Base-by-base conservation (phyloP, 192 early-diverging fungal genomes). In the Kickxella alabastrina region DNA sequence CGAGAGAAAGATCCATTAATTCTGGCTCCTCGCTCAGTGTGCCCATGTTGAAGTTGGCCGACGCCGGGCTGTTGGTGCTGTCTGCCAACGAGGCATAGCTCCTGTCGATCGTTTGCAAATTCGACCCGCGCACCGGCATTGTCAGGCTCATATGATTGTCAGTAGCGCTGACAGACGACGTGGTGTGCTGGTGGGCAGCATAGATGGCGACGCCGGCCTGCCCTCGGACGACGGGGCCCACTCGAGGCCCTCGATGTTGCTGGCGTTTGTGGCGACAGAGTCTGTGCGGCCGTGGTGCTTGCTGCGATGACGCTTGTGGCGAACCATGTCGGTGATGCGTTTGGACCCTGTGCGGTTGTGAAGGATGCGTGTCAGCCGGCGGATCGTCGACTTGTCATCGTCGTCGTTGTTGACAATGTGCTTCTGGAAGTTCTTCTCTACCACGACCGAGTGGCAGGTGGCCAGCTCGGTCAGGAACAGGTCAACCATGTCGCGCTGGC, bases 401-500 rank as follows among this genome's bases (percentile, higher is more conserved):
- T 68, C 62, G 7, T 56, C 39, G 17, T 49, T 62, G 35, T 66
- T 59, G 5, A 51, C 63, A 8, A 68, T 57, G 28, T 76, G 52
- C 34, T 46, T 62, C 34, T 78, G 70, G 3, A 63, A 66, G 41
- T 68, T 78, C 36, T 82, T 80, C 24, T 97, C 94, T 1, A 93
- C 86, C 9, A 99, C 79, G 1, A 95, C 95, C 0, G 96, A 97
- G 66, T 99, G 94, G 62, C 95, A 99, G 0, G 96, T 78, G 10
- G 92, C 87, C 18, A 99, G 67, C 18, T 92, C 75, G 3, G 83
- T 88, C 62, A 94, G 88, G 49, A 97, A 99, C 54, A 75, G 46
- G 32, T 75, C 61, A 18, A 75, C 47, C 43, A 59, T 58, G 23
- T 64, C 58, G 26, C 58, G 61, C 50, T 95, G 89, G 17, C 78